These are phyloP conservation scores for Ogataea ramenticola DNA, from an alignment of 805 yeast genomes.

Conservation along the genomic window DNA sequence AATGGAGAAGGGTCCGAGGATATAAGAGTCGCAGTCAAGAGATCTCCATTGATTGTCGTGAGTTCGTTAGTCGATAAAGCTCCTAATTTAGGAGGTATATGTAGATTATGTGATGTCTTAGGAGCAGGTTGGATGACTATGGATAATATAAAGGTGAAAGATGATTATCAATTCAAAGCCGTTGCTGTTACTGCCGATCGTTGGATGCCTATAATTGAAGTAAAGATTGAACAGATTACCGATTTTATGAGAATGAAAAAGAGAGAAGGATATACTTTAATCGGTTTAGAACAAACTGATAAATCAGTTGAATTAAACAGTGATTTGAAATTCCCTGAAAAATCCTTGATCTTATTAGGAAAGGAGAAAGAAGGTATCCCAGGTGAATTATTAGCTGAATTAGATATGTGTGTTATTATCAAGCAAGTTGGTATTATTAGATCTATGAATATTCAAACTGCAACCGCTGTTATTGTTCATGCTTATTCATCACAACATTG, in stretches of 20 bases:
- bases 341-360: slow-evolving; percentile 73
- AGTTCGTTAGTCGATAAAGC: slow-evolving; percentile 88
- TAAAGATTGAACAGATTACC: slow-evolving; percentile 46
- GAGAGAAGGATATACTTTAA: slow-evolving; percentile 72
- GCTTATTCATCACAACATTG: slow-evolving; percentile 75
- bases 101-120: slow-evolving; percentile 84
- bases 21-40: slow-evolving; percentile 36
- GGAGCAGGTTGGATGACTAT: slow-evolving; percentile 83
- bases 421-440: slow-evolving; percentile 88
- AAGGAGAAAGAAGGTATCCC: slow-evolving; percentile 90
- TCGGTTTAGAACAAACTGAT: slow-evolving; percentile 92
- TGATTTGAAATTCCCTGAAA: slow-evolving; percentile 66
- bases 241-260: slow-evolving; percentile 53
- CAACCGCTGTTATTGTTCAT: slow-evolving; percentile 89
- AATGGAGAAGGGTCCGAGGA: slow-evolving; percentile 31
- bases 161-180: slow-evolving; percentile 64
- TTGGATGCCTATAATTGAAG: slow-evolving; percentile 93
- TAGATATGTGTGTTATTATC: slow-evolving; percentile 84
- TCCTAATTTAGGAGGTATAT: slow-evolving; percentile 90
- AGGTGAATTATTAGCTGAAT: slow-evolving; percentile 70
- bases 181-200: slow-evolving; percentile 93
- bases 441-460: slow-evolving; percentile 96
- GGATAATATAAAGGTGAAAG: slow-evolving; percentile 57
- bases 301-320: slow-evolving; percentile 65
- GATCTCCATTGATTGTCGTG: slow-evolving; percentile 86